Base-by-base conservation (phyloP, 371 early-diverging fungal species). In the Apophysomyces ossiformis region DNA sequence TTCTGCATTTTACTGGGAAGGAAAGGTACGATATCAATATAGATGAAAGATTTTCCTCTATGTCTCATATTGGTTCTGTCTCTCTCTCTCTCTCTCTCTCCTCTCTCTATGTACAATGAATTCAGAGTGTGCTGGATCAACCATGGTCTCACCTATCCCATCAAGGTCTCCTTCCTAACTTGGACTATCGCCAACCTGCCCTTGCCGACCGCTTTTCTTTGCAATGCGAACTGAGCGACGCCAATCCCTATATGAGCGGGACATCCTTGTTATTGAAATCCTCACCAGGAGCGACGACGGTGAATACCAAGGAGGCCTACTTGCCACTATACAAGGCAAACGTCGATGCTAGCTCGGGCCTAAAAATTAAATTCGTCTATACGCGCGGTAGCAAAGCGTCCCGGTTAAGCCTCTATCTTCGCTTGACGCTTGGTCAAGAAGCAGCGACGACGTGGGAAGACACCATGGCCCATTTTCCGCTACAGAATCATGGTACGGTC, bases 141-240 rank as follows among this genome's bases (percentile, higher is more conserved):
- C 71, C 76, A 36, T 87, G 88, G 88, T 84, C 82, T 0, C 78
- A 84, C 56, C 65, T 86, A 26, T 84, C 87, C 3, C 86, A 85
- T 57, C 87, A 88, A 66, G 72, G 79, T 3, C 74, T 86, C 50
- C 61, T 79, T 5, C 87, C 87, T 3, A 74, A 72, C 13, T 64
- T 83, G 60, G 61, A 71, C 13, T 76, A 77, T 56, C 65, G 47
- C 57, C 32, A 37, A n/a, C 32, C 18, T 11, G 50, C 15, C 3
- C 39, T 18, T 18, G 36, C 8, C 3, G 38, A 5, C 41, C 38
- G 35, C 11, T 18, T n/a, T 18, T 15, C 13, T 13, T 36, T 38
- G 7, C 54, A 21, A 15, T 76, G 69, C 67, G 36, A 63, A 16
- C 18, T 77, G 45, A 65, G 70, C 3, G 73, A 73, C 2, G 67